Percentiles rank a stretch among this genome's conserved stretches.
These are phyloP conservation scores for Hexamita inflata DNA, from an alignment of 208 protist species.

Conservation along the genomic window DNA sequence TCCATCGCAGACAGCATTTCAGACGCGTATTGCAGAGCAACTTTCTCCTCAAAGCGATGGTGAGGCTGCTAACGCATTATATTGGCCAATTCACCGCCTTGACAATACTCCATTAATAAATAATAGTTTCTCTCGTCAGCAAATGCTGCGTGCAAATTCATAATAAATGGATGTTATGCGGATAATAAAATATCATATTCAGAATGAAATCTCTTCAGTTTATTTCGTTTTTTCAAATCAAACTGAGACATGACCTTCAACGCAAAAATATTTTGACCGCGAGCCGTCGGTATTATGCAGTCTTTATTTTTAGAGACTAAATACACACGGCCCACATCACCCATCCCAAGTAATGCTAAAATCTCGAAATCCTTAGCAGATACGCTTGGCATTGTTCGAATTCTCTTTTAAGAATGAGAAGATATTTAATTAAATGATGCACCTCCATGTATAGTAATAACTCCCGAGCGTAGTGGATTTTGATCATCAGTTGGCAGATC, in stretches of 20 bases:
- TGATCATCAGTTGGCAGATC: too few relatives aligned
- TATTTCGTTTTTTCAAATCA: conserved; percentile 27
- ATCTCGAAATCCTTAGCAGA: conserved; percentile 4
- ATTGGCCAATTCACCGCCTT: conserved; percentile 20
- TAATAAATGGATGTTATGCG: conserved; percentile 62
- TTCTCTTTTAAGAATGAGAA: too few relatives aligned
- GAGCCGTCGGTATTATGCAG: background rate
- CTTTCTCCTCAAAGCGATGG: conserved; percentile 26
- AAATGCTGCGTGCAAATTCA: conserved; percentile 63
- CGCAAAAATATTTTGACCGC: conserved; percentile 1
- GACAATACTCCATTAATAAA: conserved; percentile 57
- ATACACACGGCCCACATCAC: conserved; percentile 17
- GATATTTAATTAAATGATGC: too few relatives aligned
- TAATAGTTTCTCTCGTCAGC: conserved; percentile 63
- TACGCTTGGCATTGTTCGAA: too few relatives aligned
- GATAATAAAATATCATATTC: conserved; percentile 16
- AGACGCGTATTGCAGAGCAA: conserved; percentile 44
- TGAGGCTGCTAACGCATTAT: background rate
- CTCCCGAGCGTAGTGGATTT: too few relatives aligned
- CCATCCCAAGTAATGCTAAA: background rate
- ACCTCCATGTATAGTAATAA: too few relatives aligned
- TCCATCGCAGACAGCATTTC: conserved; percentile 48
- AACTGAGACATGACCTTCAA: background rate
- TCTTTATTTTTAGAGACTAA: background rate
- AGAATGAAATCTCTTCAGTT: background rate